Percentiles rank a stretch among this genome's conserved stretches.
Evolutionary conservation across 768 basidiomycete genomes (phyloP).

Genomic region (Phylloporus arenicola): DNA sequence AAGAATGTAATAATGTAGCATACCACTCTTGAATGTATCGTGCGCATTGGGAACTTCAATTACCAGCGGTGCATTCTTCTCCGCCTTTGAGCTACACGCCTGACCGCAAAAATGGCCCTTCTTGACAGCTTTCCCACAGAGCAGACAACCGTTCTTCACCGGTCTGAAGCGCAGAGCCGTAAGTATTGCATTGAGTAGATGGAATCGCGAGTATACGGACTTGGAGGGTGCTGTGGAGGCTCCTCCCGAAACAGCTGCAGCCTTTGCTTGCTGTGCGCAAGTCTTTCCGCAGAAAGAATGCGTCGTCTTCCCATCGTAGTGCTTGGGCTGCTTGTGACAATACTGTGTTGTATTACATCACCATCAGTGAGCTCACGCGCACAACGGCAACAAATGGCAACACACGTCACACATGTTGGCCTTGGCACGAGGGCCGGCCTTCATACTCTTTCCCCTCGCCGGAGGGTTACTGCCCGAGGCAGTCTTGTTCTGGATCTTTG

Average conservation of each 20-base stretch:
- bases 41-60: constrained; percentile 57
- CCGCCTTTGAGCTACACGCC: constrained; percentile 49
- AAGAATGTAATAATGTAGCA: no score
- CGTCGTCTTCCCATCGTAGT: constrained; percentile 49
- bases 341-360: constrained; percentile 33
- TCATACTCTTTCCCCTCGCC: constrained; percentile 22
- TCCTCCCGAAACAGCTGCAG: constrained; percentile 22
- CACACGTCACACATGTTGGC: constrained; percentile 49
- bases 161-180: constrained; percentile 30
- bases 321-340: constrained; percentile 57
- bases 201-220: constrained; percentile 23
- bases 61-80: constrained; percentile 49
- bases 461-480: constrained; percentile 24
- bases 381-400: constrained; percentile 10
- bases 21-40: constrained; percentile 62
- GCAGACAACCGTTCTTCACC: constrained; percentile 45
- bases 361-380: not conserved
- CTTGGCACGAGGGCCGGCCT: constrained; percentile 20
- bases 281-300: constrained; percentile 63
- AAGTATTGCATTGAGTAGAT: constrained; percentile 28
- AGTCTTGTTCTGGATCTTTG: constrained; percentile 37
- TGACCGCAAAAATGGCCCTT: constrained; percentile 61
- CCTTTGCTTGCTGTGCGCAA: constrained; percentile 48
- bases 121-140: constrained; percentile 56
- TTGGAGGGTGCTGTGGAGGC: constrained; percentile 24